A percentile compares a stretch with the other conserved stretches of the same genome.
Conservation (phyloP, 140 eudicot genomes). For the Artemisia princeps region DNA sequence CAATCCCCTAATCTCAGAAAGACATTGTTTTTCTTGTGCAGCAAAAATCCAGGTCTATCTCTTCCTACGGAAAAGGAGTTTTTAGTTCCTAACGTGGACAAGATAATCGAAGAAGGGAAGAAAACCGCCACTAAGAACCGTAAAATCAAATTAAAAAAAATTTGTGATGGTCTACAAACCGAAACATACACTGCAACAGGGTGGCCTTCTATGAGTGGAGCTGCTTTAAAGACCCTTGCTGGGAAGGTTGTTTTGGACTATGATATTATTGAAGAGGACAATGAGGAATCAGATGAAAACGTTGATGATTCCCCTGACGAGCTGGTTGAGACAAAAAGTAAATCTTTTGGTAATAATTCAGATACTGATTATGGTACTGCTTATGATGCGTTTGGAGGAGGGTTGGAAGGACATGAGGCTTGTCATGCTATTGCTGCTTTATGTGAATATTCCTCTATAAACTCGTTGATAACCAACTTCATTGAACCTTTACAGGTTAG, state of each 20-base stretch:
- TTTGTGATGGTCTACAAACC: slow-evolving; percentile 34
- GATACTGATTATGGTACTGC: slow-evolving; percentile 71
- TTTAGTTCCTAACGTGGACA: slow-evolving; percentile 65
- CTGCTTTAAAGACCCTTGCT: slow-evolving; percentile 66
- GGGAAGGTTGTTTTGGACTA: slow-evolving; percentile 74
- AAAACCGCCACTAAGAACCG: slow-evolving; percentile 64
- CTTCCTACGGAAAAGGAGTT: slow-evolving; percentile 61
- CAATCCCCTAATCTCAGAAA: not conserved
- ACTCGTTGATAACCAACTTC: slow-evolving; percentile 86
- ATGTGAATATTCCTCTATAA: slow-evolving; percentile 86
- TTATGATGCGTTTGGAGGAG: slow-evolving; percentile 74
- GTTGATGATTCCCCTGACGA: slow-evolving; percentile 29
- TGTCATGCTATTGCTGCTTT: slow-evolving; percentile 92
- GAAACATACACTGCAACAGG: slow-evolving; percentile 80
- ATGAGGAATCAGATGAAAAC: slow-evolving; percentile 33
- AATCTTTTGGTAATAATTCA: slow-evolving; percentile 15
- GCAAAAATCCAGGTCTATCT: slow-evolving; percentile 47
- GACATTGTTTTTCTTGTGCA: slow-evolving; percentile 24
- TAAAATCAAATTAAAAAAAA: slow-evolving; percentile 46
- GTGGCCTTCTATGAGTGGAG: slow-evolving; percentile 92
- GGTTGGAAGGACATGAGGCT: slow-evolving; percentile 72
- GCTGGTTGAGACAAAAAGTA: slow-evolving; percentile 21
- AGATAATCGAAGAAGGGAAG: slow-evolving; percentile 90
- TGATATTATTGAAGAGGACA: slow-evolving; percentile 49
- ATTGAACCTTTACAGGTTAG: slow-evolving; percentile 89